phyloP scores from a whole-genome alignment of 2,329 filamentous ascomycete genomes.

The Arachnomyces sp. region DNA sequence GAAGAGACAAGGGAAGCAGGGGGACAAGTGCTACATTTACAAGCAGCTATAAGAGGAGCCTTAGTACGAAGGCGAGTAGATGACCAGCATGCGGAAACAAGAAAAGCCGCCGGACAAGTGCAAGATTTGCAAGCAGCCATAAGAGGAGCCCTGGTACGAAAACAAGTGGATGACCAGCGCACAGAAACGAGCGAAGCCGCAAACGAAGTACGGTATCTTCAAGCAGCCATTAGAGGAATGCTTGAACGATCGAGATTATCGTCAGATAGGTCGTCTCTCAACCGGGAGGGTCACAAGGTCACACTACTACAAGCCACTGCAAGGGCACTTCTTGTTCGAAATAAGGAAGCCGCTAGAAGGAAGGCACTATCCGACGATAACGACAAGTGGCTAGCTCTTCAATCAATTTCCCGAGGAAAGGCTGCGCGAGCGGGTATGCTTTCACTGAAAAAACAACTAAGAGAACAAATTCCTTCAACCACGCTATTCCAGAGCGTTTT shows the following conservation, averaged over 20 bases:
- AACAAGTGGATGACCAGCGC: constrained; percentile 45
- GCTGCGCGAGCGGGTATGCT: constrained; percentile 21
- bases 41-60: constrained; percentile 55
- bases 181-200: constrained; percentile 57
- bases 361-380: no score
- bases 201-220: constrained; percentile 50
- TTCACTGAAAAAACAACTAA: constrained; percentile 23
- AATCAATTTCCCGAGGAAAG: constrained; percentile 39
- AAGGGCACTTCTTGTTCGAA: constrained; percentile 19
- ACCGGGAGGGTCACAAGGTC: constrained; percentile 22
- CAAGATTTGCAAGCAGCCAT: constrained; percentile 49
- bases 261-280: constrained; percentile 15
- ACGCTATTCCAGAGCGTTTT: constrained; percentile 26
- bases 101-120: constrained; percentile 45
- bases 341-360: no score
- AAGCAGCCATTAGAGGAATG: constrained; percentile 46
- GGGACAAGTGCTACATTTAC: constrained; percentile 50
- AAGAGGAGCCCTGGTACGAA: constrained; percentile 39
- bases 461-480: constrained; percentile 21
- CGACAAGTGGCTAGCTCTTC: constrained; percentile 36
- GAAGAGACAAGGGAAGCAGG: constrained; percentile 57
- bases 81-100: constrained; percentile 27
- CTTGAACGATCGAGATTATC: constrained; percentile 3
- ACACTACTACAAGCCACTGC: constrained; percentile 29
- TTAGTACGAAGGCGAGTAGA: constrained; percentile 46